Conservation (phyloP, 208 protist species). For the Trypanosoma platydactyli region DNA sequence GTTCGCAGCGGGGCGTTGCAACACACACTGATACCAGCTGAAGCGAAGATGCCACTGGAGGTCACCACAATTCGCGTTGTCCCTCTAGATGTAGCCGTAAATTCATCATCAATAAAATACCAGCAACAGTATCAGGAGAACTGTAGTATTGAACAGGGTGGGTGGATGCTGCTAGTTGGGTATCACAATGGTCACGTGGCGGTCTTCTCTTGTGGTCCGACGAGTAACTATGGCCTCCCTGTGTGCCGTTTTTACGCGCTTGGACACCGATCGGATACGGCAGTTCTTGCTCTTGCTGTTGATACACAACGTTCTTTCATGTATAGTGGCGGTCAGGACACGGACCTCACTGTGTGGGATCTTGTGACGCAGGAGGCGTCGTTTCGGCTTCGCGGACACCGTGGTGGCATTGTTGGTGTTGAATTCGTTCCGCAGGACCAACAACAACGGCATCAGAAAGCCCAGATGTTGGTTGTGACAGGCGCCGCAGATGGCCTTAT, state of each 20-base stretch:
- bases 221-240: slow-evolving; percentile 81
- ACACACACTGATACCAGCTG: slow-evolving; percentile 68
- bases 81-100: slow-evolving; percentile 29
- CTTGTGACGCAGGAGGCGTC: slow-evolving; percentile 71
- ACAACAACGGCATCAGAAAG: neutral
- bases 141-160: slow-evolving; percentile 32
- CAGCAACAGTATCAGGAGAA: neutral
- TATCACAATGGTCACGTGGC: slow-evolving; percentile 87
- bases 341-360: slow-evolving; percentile 98
- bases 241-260: slow-evolving; percentile 84
- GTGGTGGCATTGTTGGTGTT: slow-evolving; percentile 73
- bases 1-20: slow-evolving; percentile 72
- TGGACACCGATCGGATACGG: slow-evolving; percentile 79
- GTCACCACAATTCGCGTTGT: slow-evolving; percentile 70
- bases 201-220: slow-evolving; percentile 63
- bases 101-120: neutral
- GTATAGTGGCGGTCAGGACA: slow-evolving; percentile 95
- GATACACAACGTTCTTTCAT: slow-evolving; percentile 45
- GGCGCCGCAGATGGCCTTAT: slow-evolving; percentile 83
- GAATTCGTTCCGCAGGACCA: slow-evolving; percentile 45
- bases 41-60: slow-evolving; percentile 79
- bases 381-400: slow-evolving; percentile 87
- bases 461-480: slow-evolving; percentile 57
- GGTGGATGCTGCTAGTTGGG: slow-evolving; percentile 80
- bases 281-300: slow-evolving; percentile 87